Evolutionary conservation across 345 rosid species (phyloP), one percentile per base, ranked within the genome.

Genomic region (Murraya koenigii): DNA sequence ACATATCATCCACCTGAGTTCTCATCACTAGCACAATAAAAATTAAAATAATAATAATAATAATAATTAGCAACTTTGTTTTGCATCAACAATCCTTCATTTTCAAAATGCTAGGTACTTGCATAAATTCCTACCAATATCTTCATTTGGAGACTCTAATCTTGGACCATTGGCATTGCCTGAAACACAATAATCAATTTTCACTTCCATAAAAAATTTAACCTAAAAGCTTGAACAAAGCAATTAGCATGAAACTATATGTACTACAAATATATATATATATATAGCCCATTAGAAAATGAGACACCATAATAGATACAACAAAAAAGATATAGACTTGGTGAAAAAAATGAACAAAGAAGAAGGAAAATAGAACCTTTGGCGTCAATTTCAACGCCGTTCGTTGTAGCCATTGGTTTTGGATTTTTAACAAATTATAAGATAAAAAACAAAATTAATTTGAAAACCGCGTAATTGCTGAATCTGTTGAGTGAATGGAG

Each of bases 1-100:
- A 91, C 79, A 88, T 11, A 2, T 87, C 86, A 26, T 87, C 88
- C 73, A 86, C 90, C 7, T 75, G 84, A 71, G 78, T 82, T 78
- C 85, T 86, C 75, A 13, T 71, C 62, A 82, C 94, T 87, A 74
- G 10, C 70, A 66, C 25, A 17, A 63, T 23, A 71, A 28, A 63
- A 66, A 19, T 65, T 60, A 19, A 68, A 56, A 68, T 54, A 69
- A 69, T 1, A 13, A 14, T 30, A 17, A 62, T 28, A 63, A 17
- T 49, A 52, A 17, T 15, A 52, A 64, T 64, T 54, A 55, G 75
- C 7, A 20, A 23, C 55, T 69, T 75, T 32, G 35, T 75, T 52
- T 32, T 49, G 55, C 74, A 47, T 36, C 52, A 67, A 20, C 1
- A 62, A 26, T 44, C 17, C 17, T 44, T 44, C 39, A 30, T 68